Base-by-base conservation (phyloP, 257 asterid genomes). In the Striga asiatica region DNA sequence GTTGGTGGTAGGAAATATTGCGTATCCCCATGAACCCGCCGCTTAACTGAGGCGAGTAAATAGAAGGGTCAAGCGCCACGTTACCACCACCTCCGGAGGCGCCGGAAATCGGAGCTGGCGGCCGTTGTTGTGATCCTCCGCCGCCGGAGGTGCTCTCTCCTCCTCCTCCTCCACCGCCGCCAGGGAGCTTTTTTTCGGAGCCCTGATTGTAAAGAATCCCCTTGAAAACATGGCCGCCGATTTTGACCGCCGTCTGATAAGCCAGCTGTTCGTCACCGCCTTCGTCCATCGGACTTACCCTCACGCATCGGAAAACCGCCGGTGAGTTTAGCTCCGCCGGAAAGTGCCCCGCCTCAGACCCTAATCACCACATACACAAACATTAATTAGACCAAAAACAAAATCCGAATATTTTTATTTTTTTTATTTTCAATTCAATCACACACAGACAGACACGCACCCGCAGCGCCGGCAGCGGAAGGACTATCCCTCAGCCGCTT, bases 1-100 rank as follows among this genome's bases (percentile, higher is more conserved):
- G 91, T 76, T 28, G 88, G 94, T 49, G 95, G 97, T 43, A 76
- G 75, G 66, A 88, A 84, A 83, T 78, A 88, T 70, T 84, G 97
- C 78, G 95, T 88, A 78, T 86, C 91, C 23, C 79, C 94, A 82
- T 60, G 72, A 76, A 84, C 23, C 80, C 71, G 34, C 81, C 72
- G 49, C 58, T 74, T 6, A 78, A 58, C 3, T 82, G 94, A 42
- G 81, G 48, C 0, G 89, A 79, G 45, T 78, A 84, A 14, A 78
- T 56, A 1, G 93, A 74, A 32, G 83, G 89, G 68, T 82, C 94
- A 5, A 70, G 74, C 80, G 81, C 64, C 8, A 61, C 50, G 71
- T 68, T 63, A 51, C 60, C 29, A 0, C n/a, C n/a, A n/a, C n/a
- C n/a, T n/a, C n/a, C n/a, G n/a, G 66, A 48, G 23, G 69, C 27